phyloP scores from a whole-genome alignment of 352 stramenopile genomes.

The Globisporangium camurandrum region DNA sequence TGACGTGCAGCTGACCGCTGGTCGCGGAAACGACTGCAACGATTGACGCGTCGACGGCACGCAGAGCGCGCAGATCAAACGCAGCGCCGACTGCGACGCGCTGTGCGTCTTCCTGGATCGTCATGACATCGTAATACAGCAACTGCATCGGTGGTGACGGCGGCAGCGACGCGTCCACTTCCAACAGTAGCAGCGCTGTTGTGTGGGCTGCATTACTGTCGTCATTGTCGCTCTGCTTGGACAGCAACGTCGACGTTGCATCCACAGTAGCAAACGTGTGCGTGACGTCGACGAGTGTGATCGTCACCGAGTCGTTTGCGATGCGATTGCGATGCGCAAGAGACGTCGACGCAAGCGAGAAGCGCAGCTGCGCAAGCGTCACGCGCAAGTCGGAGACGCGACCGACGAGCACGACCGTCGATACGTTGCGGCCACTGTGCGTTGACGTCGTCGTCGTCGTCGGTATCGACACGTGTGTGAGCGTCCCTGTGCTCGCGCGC shows the following conservation, averaged over 20 bases:
- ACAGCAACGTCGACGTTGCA: no score
- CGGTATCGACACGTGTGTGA: constrained; percentile 1
- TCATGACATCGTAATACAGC: constrained; percentile 1
- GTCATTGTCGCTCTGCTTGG: no score
- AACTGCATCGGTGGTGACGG: not conserved
- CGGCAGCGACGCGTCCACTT: not conserved
- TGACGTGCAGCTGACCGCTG: constrained; percentile 6
- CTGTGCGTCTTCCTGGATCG: constrained; percentile 5
- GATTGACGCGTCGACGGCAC: not conserved
- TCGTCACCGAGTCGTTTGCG: not conserved
- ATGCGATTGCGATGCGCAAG: not conserved
- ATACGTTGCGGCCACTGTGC: not conserved
- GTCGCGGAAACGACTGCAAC: not conserved
- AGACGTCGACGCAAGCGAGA: not conserved
- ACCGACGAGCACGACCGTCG: constrained; percentile 3
- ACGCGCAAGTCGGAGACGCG: constrained; percentile 3
- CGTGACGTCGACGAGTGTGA: constrained; percentile 10
- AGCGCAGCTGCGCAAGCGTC: constrained; percentile 5
- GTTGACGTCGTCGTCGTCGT: not conserved
- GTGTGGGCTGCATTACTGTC: no score
- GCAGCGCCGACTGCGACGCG: constrained; percentile 1
- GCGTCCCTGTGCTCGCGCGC: constrained; percentile 2
- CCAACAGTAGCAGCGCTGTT: no score
- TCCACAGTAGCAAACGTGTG: no score
- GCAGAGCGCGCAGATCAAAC: constrained; percentile 6